A percentile compares a stretch with the other conserved stretches of the same genome.
Conservation (phyloP, 352 stramenopile species). For the Phytophthora palmivora region DNA sequence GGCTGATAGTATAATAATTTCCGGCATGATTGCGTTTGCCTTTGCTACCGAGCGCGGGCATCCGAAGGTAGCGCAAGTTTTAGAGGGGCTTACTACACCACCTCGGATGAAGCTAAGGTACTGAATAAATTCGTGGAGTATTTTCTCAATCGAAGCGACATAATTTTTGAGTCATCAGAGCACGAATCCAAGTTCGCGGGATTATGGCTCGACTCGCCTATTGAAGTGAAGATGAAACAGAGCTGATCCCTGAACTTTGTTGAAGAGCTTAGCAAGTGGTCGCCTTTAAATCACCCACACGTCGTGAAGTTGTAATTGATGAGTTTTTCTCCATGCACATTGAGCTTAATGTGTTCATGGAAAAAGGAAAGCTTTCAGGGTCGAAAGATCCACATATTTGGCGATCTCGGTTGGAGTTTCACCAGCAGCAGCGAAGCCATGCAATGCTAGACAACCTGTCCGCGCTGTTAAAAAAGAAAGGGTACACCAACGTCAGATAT, state of each 20-base stretch:
- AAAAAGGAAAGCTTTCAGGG: neutral
- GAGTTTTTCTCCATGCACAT: neutral
- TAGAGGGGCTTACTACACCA: too few species aligned
- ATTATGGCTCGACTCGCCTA: conserved; percentile 11
- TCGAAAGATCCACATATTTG: neutral
- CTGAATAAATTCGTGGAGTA: conserved; percentile 4
- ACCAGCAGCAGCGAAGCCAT: too few species aligned
- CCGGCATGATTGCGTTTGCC: neutral
- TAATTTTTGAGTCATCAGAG: conserved; percentile 5
- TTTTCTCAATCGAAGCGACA: conserved; percentile 10
- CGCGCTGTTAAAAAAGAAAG: neutral
- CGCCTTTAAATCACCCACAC: conserved; percentile 26
- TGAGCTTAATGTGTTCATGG: conserved; percentile 3
- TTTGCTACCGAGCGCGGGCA: conserved; percentile 11
- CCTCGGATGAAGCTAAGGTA: neutral
- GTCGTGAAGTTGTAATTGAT: conserved; percentile 32
- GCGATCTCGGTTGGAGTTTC: conserved; percentile 8
- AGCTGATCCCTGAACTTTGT: conserved; percentile 12
- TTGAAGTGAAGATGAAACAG: conserved; percentile 23
- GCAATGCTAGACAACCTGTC: conserved; percentile 9
- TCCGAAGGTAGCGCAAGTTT: neutral
- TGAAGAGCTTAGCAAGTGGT: conserved; percentile 25
- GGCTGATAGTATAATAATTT: neutral
- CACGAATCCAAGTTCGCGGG: conserved; percentile 2
- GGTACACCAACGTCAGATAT: too few species aligned